These are phyloP conservation scores for Rubia tinctorum DNA, from an alignment of 305 asterid genomes.

Conservation along the genomic window DNA sequence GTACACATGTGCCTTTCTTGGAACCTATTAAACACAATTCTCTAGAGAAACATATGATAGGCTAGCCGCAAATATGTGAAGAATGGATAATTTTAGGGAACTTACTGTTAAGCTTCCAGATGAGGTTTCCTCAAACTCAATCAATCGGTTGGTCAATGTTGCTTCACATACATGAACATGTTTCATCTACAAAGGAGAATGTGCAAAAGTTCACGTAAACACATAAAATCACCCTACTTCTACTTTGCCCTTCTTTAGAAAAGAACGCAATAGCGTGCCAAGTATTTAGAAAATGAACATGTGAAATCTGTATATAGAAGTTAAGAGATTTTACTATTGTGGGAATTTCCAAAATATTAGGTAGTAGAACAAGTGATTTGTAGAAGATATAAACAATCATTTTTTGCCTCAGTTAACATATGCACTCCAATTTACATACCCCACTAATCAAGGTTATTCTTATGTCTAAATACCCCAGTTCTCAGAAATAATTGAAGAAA, in stretches of 20 bases:
- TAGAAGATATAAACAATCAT: not conserved
- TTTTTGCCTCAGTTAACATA: not conserved
- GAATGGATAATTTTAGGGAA: not conserved
- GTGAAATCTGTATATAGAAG: not conserved
- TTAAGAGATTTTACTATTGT: not conserved
- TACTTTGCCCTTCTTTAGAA: not conserved
- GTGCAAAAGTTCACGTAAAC: not conserved
- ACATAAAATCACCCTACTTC: not conserved
- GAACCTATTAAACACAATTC: no score
- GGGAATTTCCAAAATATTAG: not conserved
- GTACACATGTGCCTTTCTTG: no score
- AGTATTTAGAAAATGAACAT: not conserved
- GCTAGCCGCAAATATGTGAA: not conserved
- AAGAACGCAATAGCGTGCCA: not conserved
- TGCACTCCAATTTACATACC: not conserved
- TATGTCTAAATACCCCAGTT: not conserved
- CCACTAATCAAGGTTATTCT: not conserved
- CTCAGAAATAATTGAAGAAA: not conserved
- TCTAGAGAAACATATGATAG: no score
- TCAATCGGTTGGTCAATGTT: conserved; percentile 78
- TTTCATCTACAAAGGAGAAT: conserved; percentile 40
- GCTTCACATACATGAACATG: conserved; percentile 88
- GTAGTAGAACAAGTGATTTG: not conserved
- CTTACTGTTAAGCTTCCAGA: conserved; percentile 89
- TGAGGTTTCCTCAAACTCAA: conserved; percentile 85